Evolutionary conservation across 441 rosid genomes (phyloP), one percentile per base, ranked within the genome.

Genomic region (Dalechampia spathulata): DNA sequence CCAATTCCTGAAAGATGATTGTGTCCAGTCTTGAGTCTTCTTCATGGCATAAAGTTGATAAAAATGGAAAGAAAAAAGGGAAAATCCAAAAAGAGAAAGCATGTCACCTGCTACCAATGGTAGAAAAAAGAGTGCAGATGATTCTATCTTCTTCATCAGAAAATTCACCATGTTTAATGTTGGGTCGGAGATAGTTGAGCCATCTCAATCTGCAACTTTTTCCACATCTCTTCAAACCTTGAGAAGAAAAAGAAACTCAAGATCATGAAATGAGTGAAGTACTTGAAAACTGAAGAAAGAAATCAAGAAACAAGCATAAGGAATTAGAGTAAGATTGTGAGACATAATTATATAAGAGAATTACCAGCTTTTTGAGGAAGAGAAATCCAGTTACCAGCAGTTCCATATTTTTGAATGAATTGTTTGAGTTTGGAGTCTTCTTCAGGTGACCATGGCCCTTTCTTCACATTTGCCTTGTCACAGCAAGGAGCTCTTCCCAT

Each of bases 401-500:
- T 78, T 59, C 90, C 90, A 58, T 72, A 65, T 36, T 65, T 64
- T 49, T 81, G 66, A 5, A 83, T 52, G 59, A 75, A 77, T 55
- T 65, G 64, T 51, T 58, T 81, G 46, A 83, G 87, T 61, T 75
- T 69, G 3, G 75, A 74, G 37, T 83, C 91, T 72, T 83, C 91
- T 49, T 83, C 91, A 1, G 85, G 87, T 14, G 90, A 81, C 90
- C 90, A 83, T 0, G 85, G 85, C 3, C 90, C 90, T 68, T 78
- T 73, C 74, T 77, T 83, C 67, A 83, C 85, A 48, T 77, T 79
- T 9, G 83, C 80, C 64, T 83, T 81, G 68, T 83, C 91, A 67
- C 91, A 83, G 41, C 91, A 83, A 32, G 91, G 91, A 56, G 91
- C 85, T 66, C 91, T 75, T 51, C 91, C 91, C 91, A 83, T 83